A percentile compares a stretch with the other conserved stretches of the same genome.
These are phyloP conservation scores for Colletotrichum simmondsii DNA, from an alignment of 2,329 filamentous ascomycete genomes.

Conservation along the genomic window DNA sequence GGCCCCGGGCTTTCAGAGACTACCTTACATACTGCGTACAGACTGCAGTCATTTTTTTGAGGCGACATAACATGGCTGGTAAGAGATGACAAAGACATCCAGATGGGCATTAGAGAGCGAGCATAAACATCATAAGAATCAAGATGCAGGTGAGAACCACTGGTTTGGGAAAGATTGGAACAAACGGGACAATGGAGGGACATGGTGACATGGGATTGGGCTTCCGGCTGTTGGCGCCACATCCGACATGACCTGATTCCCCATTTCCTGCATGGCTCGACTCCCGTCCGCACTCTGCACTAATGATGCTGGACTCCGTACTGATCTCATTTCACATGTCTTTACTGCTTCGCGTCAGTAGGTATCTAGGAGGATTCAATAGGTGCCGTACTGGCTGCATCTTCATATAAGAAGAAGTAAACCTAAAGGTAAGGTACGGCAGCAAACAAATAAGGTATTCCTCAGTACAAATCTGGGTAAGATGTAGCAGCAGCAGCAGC, in stretches of 20 bases:
- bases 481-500: too few relatives aligned
- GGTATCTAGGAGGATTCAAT: too few relatives aligned
- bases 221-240: slow-evolving; percentile 19
- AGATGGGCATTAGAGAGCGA: background rate
- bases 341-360: too few relatives aligned
- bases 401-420: too few relatives aligned
- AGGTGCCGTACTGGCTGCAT: too few relatives aligned
- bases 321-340: background rate
- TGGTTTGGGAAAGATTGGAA: slow-evolving; percentile 15
- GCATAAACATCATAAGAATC: background rate
- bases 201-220: background rate
- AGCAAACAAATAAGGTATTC: background rate
- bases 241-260: slow-evolving; percentile 29
- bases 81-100: background rate
- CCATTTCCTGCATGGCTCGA: slow-evolving; percentile 8
- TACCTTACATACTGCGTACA: too few relatives aligned
- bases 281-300: too few relatives aligned
- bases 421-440: too few relatives aligned
- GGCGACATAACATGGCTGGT: background rate
- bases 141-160: background rate
- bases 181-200: background rate
- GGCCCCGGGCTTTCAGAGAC: too few relatives aligned
- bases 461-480: background rate
- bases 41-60: too few relatives aligned
- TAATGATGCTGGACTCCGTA: background rate